Percentiles rank a stretch among this genome's conserved stretches.
Conservation (phyloP, 2,329 filamentous ascomycete genomes). For the Magnaporthiopsis rhizophila region DNA sequence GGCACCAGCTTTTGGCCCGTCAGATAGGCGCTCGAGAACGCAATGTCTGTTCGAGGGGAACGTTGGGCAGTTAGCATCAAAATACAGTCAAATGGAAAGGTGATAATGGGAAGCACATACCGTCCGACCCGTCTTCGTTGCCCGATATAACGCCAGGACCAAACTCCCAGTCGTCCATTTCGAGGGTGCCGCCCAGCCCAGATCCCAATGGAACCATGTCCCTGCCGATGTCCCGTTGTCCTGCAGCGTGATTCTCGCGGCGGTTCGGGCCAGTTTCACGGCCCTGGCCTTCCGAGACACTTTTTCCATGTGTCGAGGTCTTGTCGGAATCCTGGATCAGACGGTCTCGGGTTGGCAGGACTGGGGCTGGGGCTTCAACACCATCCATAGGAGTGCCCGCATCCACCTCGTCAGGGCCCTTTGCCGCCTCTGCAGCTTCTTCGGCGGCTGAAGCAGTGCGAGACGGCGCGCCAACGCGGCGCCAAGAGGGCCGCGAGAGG, state of each 20-base stretch:
- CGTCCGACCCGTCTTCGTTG: neutral
- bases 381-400: neutral
- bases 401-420: neutral
- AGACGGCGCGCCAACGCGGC: neutral
- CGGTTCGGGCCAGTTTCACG: neutral
- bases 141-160: conserved; percentile 23
- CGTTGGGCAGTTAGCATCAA: neutral
- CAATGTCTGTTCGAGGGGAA: conserved; percentile 17
- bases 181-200: no score
- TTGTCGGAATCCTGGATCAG: neutral
- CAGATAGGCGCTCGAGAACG: conserved; percentile 26
- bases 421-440: neutral
- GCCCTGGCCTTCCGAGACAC: no score
- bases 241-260: no score
- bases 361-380: no score
- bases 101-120: neutral
- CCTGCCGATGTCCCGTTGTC: neutral
- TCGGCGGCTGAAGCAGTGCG: no score
- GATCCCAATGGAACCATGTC: neutral
- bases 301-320: neutral
- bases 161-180: conserved; percentile 30
- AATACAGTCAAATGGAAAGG: no score
- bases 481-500: neutral
- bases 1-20: conserved; percentile 16
- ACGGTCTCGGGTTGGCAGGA: no score